Evolutionary conservation across 1,284 basidiomycete genomes (phyloP).

Genomic region (Coriolopsis trogii): DNA sequence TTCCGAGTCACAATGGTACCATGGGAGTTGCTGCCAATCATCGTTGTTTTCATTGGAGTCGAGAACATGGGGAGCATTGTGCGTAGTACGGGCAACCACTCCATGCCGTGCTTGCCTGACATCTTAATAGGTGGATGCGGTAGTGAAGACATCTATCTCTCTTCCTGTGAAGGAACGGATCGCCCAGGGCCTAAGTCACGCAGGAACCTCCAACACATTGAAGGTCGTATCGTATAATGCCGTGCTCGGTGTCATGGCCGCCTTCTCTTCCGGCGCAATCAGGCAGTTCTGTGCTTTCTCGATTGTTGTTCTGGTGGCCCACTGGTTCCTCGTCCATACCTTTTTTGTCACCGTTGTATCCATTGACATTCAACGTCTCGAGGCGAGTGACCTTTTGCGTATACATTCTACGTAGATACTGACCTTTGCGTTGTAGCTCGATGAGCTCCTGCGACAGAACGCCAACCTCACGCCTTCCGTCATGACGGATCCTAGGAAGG

Average conservation of each 20-base stretch:
- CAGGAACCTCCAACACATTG: conserved; percentile 89
- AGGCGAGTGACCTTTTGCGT: conserved; percentile 47
- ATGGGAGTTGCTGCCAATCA: conserved; percentile 89
- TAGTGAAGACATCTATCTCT: conserved; percentile 87
- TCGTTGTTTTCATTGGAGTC: conserved; percentile 94
- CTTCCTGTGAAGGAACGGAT: conserved; percentile 93
- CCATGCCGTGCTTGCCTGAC: conserved; percentile 9
- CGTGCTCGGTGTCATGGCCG: conserved; percentile 80
- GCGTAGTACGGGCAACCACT: conserved; percentile 32
- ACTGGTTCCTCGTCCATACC: conserved; percentile 94
- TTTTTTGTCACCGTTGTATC: conserved; percentile 91
- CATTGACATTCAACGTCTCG: conserved; percentile 89
- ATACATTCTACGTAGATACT: neutral
- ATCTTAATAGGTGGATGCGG: conserved; percentile 74
- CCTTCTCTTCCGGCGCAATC: conserved; percentile 81
- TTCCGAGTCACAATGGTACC: conserved; percentile 88
- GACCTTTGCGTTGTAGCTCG: conserved; percentile 54
- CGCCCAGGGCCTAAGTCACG: conserved; percentile 84
- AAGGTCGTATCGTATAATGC: conserved; percentile 89
- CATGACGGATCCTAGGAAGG: conserved; percentile 31
- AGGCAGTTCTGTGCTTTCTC: conserved; percentile 94
- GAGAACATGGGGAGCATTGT: conserved; percentile 98
- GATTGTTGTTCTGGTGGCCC: conserved; percentile 91
- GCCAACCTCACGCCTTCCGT: conserved; percentile 47
- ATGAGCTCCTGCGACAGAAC: conserved; percentile 77